Percentiles rank a stretch among this genome's conserved stretches.
phyloP scores from a whole-genome alignment of 1,284 basidiomycete genomes.

The Rhizopogon parksii region DNA sequence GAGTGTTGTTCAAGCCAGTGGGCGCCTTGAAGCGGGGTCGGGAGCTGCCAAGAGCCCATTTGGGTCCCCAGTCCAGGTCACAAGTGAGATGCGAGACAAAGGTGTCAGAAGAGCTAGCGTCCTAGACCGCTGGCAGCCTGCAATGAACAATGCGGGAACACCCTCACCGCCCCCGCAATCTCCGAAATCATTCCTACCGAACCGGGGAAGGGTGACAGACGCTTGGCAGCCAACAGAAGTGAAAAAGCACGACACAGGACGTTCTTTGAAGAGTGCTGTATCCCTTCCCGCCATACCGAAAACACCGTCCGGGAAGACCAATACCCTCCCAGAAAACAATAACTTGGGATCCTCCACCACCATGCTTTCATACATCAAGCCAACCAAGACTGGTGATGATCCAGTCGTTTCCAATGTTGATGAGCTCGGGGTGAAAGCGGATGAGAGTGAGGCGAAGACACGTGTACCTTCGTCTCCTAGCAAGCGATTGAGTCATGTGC shows the following conservation, averaged over 20 bases:
- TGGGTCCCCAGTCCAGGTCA: constrained; percentile 27
- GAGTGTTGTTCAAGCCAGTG: constrained; percentile 65
- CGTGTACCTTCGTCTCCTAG: constrained; percentile 38
- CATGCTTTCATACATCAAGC: constrained; percentile 46
- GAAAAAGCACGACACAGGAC: constrained; percentile 26
- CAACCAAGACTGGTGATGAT: constrained; percentile 42
- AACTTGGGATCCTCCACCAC: constrained; percentile 43
- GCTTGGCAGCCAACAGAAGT: constrained; percentile 10
- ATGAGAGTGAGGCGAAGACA: constrained; percentile 21
- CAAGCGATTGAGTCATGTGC: constrained; percentile 74
- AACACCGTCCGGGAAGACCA: constrained; percentile 21
- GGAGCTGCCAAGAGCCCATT: constrained; percentile 19
- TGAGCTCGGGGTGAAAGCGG: constrained; percentile 49
- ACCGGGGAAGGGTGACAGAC: constrained; percentile 14
- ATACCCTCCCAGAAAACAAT: constrained; percentile 17
- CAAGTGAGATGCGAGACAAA: constrained; percentile 26
- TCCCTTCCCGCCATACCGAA: constrained; percentile 25
- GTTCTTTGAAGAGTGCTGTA: constrained; percentile 20
- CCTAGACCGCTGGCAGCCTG: constrained; percentile 61
- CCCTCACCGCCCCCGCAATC: constrained; percentile 32
- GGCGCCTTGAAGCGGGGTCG: constrained; percentile 36
- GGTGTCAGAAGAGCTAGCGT: constrained; percentile 44
- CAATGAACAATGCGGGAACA: constrained; percentile 16
- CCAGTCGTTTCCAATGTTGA: constrained; percentile 37
- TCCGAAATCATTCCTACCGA: constrained; percentile 29